Percentiles rank a stretch among this genome's conserved stretches.
Evolutionary conservation across 129 eudicot genomes (phyloP).

Genomic region (Lactuca sativa): DNA sequence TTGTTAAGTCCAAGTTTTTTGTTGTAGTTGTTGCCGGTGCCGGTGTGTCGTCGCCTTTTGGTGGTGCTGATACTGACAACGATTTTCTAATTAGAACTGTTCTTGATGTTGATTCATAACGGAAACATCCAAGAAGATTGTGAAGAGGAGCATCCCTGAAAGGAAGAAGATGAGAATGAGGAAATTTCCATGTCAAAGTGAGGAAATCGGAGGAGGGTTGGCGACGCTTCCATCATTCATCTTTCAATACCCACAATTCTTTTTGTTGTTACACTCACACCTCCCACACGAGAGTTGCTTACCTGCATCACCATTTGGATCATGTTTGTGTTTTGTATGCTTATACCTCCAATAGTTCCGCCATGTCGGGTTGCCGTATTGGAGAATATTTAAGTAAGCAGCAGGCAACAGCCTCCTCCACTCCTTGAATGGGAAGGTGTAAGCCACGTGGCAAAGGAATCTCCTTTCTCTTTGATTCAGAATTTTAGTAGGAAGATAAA

Average conservation of each 20-base stretch:
- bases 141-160: neutral
- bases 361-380: neutral
- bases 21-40: neutral
- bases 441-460: constrained; percentile 18
- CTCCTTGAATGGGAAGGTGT: neutral
- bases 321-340: no score
- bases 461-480: neutral
- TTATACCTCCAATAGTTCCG: neutral
- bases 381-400: neutral
- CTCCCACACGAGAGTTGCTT: neutral
- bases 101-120: constrained; percentile 19
- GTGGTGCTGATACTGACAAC: neutral
- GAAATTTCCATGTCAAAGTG: constrained; percentile 11
- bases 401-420: neutral
- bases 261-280: constrained; percentile 21
- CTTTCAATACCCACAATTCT: constrained; percentile 23
- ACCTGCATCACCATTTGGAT: constrained; percentile 28
- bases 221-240: constrained; percentile 24
- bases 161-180: constrained; percentile 2
- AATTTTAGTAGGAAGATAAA: neutral
- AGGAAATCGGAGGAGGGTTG: constrained; percentile 8
- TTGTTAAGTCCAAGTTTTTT: no score
- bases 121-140: neutral
- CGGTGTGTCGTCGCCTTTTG: constrained; percentile 7
- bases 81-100: constrained; percentile 7